phyloP scores from a whole-genome alignment of 305 asterid species.

The Euphrasia arctica region DNA sequence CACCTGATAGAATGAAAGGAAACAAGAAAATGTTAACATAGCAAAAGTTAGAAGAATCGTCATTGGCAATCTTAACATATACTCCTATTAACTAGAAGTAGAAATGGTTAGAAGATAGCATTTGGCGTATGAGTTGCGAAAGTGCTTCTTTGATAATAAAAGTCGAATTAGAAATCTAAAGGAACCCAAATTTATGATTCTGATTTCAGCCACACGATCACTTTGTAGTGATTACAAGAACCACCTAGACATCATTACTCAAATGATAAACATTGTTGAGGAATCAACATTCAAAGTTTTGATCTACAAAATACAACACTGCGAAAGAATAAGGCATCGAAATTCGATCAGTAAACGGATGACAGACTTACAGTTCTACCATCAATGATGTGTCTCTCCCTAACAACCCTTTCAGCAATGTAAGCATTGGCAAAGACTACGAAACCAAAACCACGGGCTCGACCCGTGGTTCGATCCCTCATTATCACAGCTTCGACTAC shows the following conservation, averaged over 20 bases:
- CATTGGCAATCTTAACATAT: too few relatives aligned
- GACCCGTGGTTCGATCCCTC: slow-evolving; percentile 84
- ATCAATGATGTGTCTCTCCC: slow-evolving; percentile 67
- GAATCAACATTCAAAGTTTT: neutral
- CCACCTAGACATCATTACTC: neutral
- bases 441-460: slow-evolving; percentile 89
- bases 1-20: slow-evolving; percentile 42
- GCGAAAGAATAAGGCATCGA: slow-evolving; percentile 7
- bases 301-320: neutral
- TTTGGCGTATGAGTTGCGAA: neutral
- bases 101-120: neutral
- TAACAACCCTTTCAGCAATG: slow-evolving; percentile 75
- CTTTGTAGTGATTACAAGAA: neutral
- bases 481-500: slow-evolving; percentile 82
- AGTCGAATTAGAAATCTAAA: neutral
- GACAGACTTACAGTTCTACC: slow-evolving; percentile 66
- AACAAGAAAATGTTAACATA: neutral
- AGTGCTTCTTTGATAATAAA: neutral
- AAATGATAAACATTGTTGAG: neutral
- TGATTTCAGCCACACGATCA: neutral
- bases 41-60: neutral
- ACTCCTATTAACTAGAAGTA: neutral
- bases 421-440: slow-evolving; percentile 64
- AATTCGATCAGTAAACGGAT: slow-evolving; percentile 16
- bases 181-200: neutral